Percentiles rank a stretch among this genome's conserved stretches.
phyloP scores from a whole-genome alignment of 2,329 filamentous ascomycete species.

The Colletotrichum sp. region DNA sequence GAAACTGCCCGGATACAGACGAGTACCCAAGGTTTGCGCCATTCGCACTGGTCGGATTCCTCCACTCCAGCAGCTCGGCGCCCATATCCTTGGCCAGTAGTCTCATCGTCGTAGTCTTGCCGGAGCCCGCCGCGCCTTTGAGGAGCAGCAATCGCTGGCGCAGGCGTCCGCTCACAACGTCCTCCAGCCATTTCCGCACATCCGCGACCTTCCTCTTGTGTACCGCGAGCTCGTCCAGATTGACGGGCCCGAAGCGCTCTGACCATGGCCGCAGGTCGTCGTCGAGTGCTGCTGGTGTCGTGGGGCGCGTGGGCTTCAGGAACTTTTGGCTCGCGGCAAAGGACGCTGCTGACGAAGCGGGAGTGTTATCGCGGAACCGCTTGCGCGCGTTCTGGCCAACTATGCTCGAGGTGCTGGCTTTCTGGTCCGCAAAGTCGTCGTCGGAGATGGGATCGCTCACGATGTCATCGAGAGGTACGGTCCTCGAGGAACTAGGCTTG shows the following conservation, averaged over 20 bases:
- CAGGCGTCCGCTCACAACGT: conserved; percentile 69
- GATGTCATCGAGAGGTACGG: conserved; percentile 51
- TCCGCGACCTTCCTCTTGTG: conserved; percentile 94
- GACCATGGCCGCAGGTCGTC: conserved; percentile 81
- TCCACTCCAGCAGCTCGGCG: conserved; percentile 87
- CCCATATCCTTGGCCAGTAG: conserved; percentile 80
- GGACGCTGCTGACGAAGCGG: neutral
- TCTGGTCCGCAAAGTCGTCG: conserved; percentile 59
- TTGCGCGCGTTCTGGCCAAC: conserved; percentile 62
- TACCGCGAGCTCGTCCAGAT: conserved; percentile 84
- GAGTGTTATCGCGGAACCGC: conserved; percentile 46
- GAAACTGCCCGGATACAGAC: conserved; percentile 81
- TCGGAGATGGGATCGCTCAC: conserved; percentile 65
- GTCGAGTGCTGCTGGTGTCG: conserved; percentile 35
- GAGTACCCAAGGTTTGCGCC: conserved; percentile 66
- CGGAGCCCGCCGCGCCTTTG: conserved; percentile 89
- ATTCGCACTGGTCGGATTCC: conserved; percentile 72
- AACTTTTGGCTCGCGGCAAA: conserved; percentile 56
- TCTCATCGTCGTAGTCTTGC: conserved; percentile 87
- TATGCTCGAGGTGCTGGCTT: conserved; percentile 55
- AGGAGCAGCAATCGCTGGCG: conserved; percentile 80
- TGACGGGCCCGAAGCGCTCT: conserved; percentile 78
- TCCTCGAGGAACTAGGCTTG: conserved; percentile 27
- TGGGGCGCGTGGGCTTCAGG: conserved; percentile 44
- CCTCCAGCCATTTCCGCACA: conserved; percentile 81